These are phyloP conservation scores for Cladosporium phlei DNA, from an alignment of 2,329 filamentous ascomycete genomes.

Conservation along the genomic window DNA sequence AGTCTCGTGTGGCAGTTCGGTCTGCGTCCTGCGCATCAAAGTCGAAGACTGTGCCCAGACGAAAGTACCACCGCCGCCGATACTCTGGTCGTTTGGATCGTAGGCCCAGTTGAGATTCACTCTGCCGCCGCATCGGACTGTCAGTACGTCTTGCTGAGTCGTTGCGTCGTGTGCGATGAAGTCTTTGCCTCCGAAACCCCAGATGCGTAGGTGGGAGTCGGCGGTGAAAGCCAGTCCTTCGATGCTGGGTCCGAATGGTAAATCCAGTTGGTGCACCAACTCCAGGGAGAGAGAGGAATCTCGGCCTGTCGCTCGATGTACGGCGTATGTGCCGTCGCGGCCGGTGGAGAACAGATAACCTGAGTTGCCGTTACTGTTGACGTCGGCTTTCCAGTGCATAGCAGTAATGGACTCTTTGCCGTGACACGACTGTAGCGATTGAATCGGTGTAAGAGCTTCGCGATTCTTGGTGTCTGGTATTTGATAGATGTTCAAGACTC, in stretches of 20 bases:
- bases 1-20: slow-evolving; percentile 22
- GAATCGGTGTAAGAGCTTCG: neutral
- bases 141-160: slow-evolving; percentile 62
- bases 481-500: slow-evolving; percentile 44
- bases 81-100: slow-evolving; percentile 27
- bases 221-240: slow-evolving; percentile 62
- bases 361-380: slow-evolving; percentile 15
- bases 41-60: slow-evolving; percentile 67
- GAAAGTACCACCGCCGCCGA: slow-evolving; percentile 56
- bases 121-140: slow-evolving; percentile 73
- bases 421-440: slow-evolving; percentile 32
- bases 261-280: slow-evolving; percentile 62
- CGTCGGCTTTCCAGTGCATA: slow-evolving; percentile 42
- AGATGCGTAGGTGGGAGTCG: slow-evolving; percentile 60
- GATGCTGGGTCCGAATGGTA: slow-evolving; percentile 70
- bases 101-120: slow-evolving; percentile 73
- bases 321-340: slow-evolving; percentile 70
- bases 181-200: slow-evolving; percentile 73
- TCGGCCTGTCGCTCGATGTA: slow-evolving; percentile 44
- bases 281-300: slow-evolving; percentile 36
- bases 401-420: slow-evolving; percentile 63
- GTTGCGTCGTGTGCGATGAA: slow-evolving; percentile 81
- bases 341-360: slow-evolving; percentile 64
- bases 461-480: neutral
- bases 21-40: slow-evolving; percentile 15